phyloP scores from a whole-genome alignment of 257 asterid species.

The Solanum paucissectum region DNA sequence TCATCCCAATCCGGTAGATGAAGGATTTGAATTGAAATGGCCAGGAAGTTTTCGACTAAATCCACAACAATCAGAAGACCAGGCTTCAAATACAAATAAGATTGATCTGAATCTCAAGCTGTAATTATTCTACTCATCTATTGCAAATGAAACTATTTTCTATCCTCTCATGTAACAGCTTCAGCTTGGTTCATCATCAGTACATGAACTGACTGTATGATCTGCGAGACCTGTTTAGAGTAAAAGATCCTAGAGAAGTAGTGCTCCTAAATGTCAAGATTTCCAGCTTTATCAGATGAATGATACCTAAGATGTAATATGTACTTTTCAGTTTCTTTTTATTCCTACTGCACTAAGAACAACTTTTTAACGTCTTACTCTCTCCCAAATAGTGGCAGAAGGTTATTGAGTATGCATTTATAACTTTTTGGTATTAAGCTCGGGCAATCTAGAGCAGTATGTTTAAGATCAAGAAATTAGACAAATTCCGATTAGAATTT shows the following conservation, averaged over 20 bases:
- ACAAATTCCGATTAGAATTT: not conserved
- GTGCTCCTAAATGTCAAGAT: not conserved
- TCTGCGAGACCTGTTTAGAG: not conserved
- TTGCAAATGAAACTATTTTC: not conserved
- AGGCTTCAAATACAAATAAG: slow-evolving; percentile 25
- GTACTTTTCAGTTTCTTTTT: not conserved
- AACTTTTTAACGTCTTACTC: not conserved
- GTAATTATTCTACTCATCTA: slow-evolving; percentile 9
- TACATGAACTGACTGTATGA: not conserved
- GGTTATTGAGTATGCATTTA: not conserved
- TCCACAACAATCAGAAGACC: slow-evolving; percentile 33
- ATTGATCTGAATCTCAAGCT: slow-evolving; percentile 86
- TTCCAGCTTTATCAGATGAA: not conserved
- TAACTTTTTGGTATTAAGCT: not conserved
- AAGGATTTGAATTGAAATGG: slow-evolving; percentile 47
- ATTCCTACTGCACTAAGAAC: not conserved
- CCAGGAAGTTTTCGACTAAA: slow-evolving; percentile 77
- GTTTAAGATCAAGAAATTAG: not conserved
- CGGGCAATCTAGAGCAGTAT: not conserved
- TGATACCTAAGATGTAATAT: slow-evolving; percentile 1
- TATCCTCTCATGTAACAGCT: not conserved
- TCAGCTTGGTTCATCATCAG: not conserved
- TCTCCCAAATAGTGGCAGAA: not conserved
- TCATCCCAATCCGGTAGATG: slow-evolving; percentile 20
- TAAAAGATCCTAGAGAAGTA: not conserved